Base-by-base conservation (phyloP, 208 protist genomes). In the Trypanosoma rangeli region DNA sequence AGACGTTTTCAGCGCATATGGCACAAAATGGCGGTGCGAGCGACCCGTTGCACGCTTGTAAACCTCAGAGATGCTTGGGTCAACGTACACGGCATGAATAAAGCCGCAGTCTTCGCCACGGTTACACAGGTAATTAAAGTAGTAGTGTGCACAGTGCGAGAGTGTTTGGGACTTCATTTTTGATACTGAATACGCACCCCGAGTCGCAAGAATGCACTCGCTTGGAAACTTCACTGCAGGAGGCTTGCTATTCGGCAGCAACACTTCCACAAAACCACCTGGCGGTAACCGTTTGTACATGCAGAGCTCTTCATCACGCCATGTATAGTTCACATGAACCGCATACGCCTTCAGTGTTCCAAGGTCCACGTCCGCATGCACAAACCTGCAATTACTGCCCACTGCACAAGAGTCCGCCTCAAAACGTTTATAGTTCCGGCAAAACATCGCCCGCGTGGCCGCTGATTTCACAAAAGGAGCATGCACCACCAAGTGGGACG, bases 261-360 rank as follows among this genome's bases (percentile, higher is more conserved):
- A 55, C 54, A 95, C 82, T 16, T 75, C 73, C 28, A 92, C 59
- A 28, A 66, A 35, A 0, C 82, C 74, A 5, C 87, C 86, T 5
- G 82, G 52, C 1, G 83, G 81, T 18, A 91, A 76, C 0, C 83
- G 85, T 12, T 78, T 54, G 73, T 95, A 93, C 26, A 65, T 72
- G 77, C 87, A 93, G 18, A 76, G 58, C 2, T 74, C 71, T 7
- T 84, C 70, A 44, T 64, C 61, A 49, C 79, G 78, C 78, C 84
- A 95, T 28, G 83, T 79, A 66, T 92, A 92, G 74, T 93, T 93
- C 9, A 95, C 85, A 71, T 95, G 90, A 31, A 95, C 88, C 49
- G 71, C 59, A 67, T 66, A 70, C 67, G 35, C 85, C 31, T 74
- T 22, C 52, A 74, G 76, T 9, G 68, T 54, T 0, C 49, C 72